These are phyloP conservation scores for Ascocoryne sarcoides DNA, from an alignment of 2,329 filamentous ascomycete species.

Conservation along the genomic window DNA sequence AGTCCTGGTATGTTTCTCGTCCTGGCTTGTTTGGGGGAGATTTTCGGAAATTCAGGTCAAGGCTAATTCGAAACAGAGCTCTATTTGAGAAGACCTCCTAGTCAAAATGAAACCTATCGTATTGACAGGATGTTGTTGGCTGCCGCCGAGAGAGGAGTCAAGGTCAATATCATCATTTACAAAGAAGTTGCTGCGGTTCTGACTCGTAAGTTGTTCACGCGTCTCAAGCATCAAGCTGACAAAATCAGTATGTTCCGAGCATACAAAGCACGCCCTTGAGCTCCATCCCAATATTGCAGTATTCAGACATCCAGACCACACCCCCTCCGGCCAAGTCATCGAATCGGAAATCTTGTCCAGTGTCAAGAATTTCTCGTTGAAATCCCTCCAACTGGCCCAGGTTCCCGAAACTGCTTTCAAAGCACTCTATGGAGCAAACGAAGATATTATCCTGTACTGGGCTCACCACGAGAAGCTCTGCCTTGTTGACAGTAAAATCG, in stretches of 20 bases:
- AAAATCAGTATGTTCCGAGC: constrained; percentile 50
- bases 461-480: constrained; percentile 90
- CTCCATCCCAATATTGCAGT: constrained; percentile 80
- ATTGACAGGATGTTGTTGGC: constrained; percentile 74
- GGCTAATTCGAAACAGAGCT: constrained; percentile 44
- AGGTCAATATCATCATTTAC: constrained; percentile 81
- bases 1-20: constrained; percentile 44
- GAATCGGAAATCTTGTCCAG: constrained; percentile 59
- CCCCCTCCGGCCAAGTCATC: constrained; percentile 62
- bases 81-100: constrained; percentile 74
- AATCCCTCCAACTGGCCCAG: constrained; percentile 49
- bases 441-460: constrained; percentile 77
- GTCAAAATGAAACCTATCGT: constrained; percentile 73
- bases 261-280: constrained; percentile 75
- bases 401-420: constrained; percentile 66
- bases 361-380: constrained; percentile 39
- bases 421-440: constrained; percentile 68
- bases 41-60: neutral
- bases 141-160: constrained; percentile 76
- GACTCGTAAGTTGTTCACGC: constrained; percentile 60
- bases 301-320: constrained; percentile 84
- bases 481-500: constrained; percentile 66
- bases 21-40: neutral
- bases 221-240: constrained; percentile 26
- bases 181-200: constrained; percentile 81